Evolutionary conservation across 2,329 filamentous ascomycete species (phyloP), one percentile per base, ranked within the genome.

Genomic region (Penicillium sp.): DNA sequence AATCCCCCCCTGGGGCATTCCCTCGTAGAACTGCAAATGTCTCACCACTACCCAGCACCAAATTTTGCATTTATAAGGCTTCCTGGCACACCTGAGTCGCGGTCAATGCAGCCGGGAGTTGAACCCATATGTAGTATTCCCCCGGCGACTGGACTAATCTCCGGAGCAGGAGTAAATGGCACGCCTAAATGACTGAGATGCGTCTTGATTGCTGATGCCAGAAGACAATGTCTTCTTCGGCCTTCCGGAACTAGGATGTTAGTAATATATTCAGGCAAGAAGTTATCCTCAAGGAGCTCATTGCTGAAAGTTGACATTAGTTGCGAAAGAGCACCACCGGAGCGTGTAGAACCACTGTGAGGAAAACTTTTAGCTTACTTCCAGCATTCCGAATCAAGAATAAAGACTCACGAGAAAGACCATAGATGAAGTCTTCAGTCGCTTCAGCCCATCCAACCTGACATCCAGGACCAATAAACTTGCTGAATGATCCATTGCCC

Each of bases 401-500:
- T 61, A 5, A 60, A 59, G 43, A 66, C 79, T 73, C 74, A 83
- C 81, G 79, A 31, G 78, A 79, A 22, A 86, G 72, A 2, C 79
- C 82, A 64, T 78, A 78, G 5, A 79, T 78, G 52, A 89, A 75
- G 60, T 81, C 83, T 42, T 79, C 76, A 2, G 85, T 85, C 1
- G 82, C 88, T 70, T 96, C 90, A 1, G 85, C 83, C 91, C 91
- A 97, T 5, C 92, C 92, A 0, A 89, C 91, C 6, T 92, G 81
- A 53, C 89, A 75, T 1, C 92, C 92, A 0, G 92, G 91, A 0
- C 85, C 90, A 18, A 85, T 81, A 32, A 97, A 85, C 71, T 97
- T 97, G 68, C 86, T 89, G 72, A 97, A 96, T 3, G 86, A 89
- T 26, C 88, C 90, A 70, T 96, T 96, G 66, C 87, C 91, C 34